These are phyloP conservation scores for Herpotrichia juniperi DNA, from an alignment of 2,329 filamentous ascomycete species.

Conservation along the genomic window DNA sequence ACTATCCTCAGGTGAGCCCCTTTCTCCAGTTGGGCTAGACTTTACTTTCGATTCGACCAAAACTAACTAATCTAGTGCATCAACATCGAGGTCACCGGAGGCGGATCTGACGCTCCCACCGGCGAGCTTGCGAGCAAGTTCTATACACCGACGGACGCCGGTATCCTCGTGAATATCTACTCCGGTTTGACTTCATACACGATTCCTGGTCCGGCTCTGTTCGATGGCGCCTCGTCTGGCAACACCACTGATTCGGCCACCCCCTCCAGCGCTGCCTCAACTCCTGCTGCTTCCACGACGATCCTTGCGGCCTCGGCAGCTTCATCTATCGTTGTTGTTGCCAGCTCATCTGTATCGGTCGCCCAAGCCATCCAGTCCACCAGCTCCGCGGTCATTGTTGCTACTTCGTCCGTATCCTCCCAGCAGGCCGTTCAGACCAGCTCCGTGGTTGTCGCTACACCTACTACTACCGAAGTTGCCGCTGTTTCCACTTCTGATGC, in stretches of 20 bases:
- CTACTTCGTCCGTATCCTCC: neutral
- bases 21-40: too few relatives aligned
- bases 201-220: conserved; percentile 53
- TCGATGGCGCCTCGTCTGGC: conserved; percentile 64
- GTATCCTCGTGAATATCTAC: conserved; percentile 50
- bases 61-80: too few relatives aligned
- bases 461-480: neutral
- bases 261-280: conserved; percentile 58
- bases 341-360: conserved; percentile 9
- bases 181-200: conserved; percentile 35
- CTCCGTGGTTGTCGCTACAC: neutral
- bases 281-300: conserved; percentile 7
- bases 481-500: conserved; percentile 3
- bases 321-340: conserved; percentile 4
- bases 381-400: neutral
- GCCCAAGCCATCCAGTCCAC: conserved; percentile 1
- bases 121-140: conserved; percentile 48
- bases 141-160: conserved; percentile 50
- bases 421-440: neutral
- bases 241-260: conserved; percentile 60
- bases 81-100: conserved; percentile 55
- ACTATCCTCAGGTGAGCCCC: conserved; percentile 60
- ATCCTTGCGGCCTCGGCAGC: too few relatives aligned
- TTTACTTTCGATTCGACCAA: too few relatives aligned
- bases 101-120: conserved; percentile 59